Percentiles rank a stretch among this genome's conserved stretches.
These are phyloP conservation scores for Verruconis gallopava DNA, from an alignment of 2,329 filamentous ascomycete species.

Conservation along the genomic window DNA sequence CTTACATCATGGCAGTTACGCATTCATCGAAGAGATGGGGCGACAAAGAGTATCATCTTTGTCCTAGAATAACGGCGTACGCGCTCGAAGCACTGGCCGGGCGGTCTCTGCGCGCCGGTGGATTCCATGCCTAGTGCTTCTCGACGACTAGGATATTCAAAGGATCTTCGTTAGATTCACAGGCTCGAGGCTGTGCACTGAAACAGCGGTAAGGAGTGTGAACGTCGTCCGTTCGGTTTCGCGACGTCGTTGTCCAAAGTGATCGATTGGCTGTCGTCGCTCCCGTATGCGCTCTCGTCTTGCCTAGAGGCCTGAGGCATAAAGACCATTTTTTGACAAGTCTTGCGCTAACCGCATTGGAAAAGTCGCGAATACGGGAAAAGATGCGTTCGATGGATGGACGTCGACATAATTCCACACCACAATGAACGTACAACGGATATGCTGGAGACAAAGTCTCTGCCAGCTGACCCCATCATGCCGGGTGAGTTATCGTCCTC, in stretches of 20 bases:
- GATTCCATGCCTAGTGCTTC: constrained; percentile 1
- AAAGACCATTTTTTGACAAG: not conserved
- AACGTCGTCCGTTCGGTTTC: not conserved
- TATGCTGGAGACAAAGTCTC: constrained; percentile 1
- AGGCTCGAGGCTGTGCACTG: not conserved
- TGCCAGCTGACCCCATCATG: not conserved
- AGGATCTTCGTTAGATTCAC: not conserved
- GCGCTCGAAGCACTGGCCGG: not conserved
- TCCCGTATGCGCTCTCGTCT: no score
- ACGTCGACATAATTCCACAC: not conserved
- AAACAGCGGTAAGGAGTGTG: not conserved
- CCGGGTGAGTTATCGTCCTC: not conserved
- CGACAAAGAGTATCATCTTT: not conserved
- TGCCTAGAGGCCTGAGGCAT: no score
- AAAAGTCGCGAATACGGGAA: not conserved
- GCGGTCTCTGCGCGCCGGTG: not conserved
- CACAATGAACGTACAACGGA: not conserved
- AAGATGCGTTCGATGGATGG: not conserved
- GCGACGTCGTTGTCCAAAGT: not conserved
- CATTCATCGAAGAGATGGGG: not conserved
- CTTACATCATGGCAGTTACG: no score
- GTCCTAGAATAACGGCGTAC: not conserved
- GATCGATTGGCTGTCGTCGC: not conserved
- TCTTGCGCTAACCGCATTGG: not conserved
- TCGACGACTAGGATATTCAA: not conserved